Evolutionary conservation across 495 filamentous ascomycete species (phyloP).

Genomic region (Umbilicaria muhlenbergii): DNA sequence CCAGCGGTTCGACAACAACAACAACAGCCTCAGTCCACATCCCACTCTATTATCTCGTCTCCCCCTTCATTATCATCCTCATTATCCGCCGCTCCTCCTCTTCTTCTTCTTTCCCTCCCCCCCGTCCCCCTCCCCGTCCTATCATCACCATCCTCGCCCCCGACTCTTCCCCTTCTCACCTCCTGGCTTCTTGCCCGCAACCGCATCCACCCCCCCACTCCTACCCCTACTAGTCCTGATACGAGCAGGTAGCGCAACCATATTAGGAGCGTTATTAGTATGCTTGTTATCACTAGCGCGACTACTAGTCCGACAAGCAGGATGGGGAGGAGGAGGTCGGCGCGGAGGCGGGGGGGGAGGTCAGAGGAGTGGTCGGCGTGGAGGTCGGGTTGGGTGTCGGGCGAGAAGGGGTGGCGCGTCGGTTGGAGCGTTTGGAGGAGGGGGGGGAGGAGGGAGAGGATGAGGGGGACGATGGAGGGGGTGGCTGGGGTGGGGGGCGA

Average conservation of each 20-base stretch:
- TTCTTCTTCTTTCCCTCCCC: constrained; percentile 8
- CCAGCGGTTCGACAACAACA: no score
- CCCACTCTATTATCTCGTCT: no score
- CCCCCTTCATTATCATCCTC: background rate
- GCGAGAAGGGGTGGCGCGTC: background rate
- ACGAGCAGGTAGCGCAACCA: background rate
- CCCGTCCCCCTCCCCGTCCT: constrained; percentile 1
- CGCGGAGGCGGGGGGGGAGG: background rate
- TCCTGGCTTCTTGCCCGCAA: background rate
- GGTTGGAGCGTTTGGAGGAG: background rate
- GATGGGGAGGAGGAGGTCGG: background rate
- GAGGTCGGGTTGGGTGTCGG: no score
- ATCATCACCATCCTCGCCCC: background rate
- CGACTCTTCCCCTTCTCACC: background rate
- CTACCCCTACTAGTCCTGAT: background rate
- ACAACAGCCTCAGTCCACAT: no score
- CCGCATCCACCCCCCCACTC: background rate
- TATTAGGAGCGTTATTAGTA: background rate
- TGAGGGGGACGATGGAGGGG: background rate
- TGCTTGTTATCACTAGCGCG: background rate
- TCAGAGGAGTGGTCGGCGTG: no score
- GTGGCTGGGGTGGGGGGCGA: background rate
- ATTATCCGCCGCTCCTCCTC: constrained; percentile 1
- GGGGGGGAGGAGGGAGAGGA: background rate
- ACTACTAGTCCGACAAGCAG: background rate